These are phyloP conservation scores for Candida namnaoensis DNA, from an alignment of 805 yeast species.

Conservation along the genomic window DNA sequence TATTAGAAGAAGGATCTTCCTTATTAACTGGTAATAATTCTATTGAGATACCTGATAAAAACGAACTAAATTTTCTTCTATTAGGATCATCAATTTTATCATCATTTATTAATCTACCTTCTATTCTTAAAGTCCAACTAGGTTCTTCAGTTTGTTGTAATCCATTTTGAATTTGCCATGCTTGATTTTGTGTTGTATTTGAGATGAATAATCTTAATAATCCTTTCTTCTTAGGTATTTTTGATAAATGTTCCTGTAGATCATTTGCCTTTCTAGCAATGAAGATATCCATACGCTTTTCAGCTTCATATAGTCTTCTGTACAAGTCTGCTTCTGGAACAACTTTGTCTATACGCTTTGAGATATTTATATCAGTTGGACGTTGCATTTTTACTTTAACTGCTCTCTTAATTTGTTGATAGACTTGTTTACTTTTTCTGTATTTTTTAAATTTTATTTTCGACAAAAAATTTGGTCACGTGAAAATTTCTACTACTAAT, in stretches of 20 bases:
- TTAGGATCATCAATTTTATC: constrained; percentile 37
- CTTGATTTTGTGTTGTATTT: constrained; percentile 77
- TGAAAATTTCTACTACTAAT: too few relatives aligned
- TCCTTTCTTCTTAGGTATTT: constrained; percentile 37
- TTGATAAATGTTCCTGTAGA: constrained; percentile 59
- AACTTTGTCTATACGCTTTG: constrained; percentile 32
- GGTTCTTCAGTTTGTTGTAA: constrained; percentile 28
- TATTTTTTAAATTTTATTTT: too few relatives aligned
- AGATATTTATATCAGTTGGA: constrained; percentile 49
- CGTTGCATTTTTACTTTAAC: constrained; percentile 11
- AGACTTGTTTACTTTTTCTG: too few relatives aligned
- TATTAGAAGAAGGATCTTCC: constrained; percentile 6
- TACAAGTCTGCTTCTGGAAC: constrained; percentile 70
- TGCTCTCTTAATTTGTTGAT: background rate
- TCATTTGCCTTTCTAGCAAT: constrained; percentile 80
- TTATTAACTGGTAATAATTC: constrained; percentile 39
- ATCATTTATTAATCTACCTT: constrained; percentile 66
- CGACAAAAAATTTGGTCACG: too few relatives aligned
- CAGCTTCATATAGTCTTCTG: constrained; percentile 70
- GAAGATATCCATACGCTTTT: constrained; percentile 69
- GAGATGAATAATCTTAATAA: constrained; percentile 73
- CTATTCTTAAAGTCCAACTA: constrained; percentile 80
- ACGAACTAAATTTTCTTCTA: constrained; percentile 65
- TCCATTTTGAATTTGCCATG: constrained; percentile 55
- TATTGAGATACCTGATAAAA: constrained; percentile 76